A percentile compares a stretch with the other conserved stretches of the same genome.
These are phyloP conservation scores for Phialophora macrospora DNA, from an alignment of 2,329 filamentous ascomycete genomes.

Conservation along the genomic window DNA sequence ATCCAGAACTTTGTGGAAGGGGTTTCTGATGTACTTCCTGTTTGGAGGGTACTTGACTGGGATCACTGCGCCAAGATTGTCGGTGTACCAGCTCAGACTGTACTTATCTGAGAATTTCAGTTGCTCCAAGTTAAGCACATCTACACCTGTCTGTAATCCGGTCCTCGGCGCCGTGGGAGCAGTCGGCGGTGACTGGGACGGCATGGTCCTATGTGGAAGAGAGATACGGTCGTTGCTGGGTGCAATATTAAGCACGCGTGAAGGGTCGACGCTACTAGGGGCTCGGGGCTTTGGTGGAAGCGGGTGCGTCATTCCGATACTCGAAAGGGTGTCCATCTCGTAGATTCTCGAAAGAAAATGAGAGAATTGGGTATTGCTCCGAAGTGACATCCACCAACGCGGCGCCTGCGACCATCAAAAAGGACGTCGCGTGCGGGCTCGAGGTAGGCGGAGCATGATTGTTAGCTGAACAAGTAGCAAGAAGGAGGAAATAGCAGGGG, in stretches of 20 bases:
- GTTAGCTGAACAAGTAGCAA: neutral
- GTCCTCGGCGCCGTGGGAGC: neutral
- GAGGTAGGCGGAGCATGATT: neutral
- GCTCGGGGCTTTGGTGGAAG: neutral
- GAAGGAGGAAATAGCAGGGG: neutral
- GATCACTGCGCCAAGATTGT: neutral
- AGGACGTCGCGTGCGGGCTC: neutral
- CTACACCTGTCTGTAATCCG: neutral
- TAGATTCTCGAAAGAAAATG: neutral
- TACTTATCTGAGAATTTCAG: neutral
- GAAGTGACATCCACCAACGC: neutral
- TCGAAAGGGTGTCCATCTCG: neutral
- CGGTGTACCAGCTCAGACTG: neutral
- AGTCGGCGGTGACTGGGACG: neutral
- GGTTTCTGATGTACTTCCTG: neutral
- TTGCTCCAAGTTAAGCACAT: neutral
- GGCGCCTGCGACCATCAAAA: neutral
- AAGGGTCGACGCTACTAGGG: too few relatives aligned
- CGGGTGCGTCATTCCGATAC: too few relatives aligned
- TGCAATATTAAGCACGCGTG: neutral
- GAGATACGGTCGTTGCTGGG: neutral
- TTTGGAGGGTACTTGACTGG: neutral
- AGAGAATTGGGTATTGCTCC: neutral
- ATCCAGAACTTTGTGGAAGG: neutral
- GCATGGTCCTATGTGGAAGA: neutral